Conservation (phyloP, 2,329 filamentous ascomycete genomes). For the Alternaria metachromatica region DNA sequence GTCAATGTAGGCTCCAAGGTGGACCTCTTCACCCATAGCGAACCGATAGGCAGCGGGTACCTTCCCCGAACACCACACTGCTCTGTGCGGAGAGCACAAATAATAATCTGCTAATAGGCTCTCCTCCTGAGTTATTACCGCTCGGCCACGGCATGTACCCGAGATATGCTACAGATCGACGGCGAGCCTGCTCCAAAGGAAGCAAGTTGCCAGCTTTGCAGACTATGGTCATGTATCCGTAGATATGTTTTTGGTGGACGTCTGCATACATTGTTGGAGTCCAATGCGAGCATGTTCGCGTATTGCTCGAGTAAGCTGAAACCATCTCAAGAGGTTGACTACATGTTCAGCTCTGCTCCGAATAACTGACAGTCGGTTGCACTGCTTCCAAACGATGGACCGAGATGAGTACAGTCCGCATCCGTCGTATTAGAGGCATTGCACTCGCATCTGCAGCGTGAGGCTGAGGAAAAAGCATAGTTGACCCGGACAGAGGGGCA, state of each 20-base stretch:
- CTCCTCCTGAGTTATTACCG: background rate
- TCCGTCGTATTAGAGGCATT: background rate
- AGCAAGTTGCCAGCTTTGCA: background rate
- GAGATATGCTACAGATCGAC: background rate
- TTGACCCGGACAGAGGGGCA: background rate
- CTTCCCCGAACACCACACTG: background rate
- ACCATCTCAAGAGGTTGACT: background rate
- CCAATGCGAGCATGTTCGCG: background rate
- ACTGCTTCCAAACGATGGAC: background rate
- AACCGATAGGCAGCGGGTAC: background rate
- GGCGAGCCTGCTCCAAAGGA: background rate
- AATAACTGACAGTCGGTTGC: background rate
- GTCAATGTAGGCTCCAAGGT: background rate
- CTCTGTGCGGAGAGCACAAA: background rate
- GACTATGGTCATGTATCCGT: background rate
- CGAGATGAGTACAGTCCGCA: background rate
- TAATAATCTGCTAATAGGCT: background rate
- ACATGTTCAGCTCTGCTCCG: conserved; percentile 5
- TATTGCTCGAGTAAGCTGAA: background rate
- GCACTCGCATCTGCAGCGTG: conserved; percentile 3
- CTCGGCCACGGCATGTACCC: background rate
- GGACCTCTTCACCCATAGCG: background rate
- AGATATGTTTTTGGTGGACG: background rate
- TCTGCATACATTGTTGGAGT: background rate
- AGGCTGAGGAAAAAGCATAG: background rate